Evolutionary conservation across 768 basidiomycete genomes (phyloP).

Genomic region (Strobilomyces echinocephalus): DNA sequence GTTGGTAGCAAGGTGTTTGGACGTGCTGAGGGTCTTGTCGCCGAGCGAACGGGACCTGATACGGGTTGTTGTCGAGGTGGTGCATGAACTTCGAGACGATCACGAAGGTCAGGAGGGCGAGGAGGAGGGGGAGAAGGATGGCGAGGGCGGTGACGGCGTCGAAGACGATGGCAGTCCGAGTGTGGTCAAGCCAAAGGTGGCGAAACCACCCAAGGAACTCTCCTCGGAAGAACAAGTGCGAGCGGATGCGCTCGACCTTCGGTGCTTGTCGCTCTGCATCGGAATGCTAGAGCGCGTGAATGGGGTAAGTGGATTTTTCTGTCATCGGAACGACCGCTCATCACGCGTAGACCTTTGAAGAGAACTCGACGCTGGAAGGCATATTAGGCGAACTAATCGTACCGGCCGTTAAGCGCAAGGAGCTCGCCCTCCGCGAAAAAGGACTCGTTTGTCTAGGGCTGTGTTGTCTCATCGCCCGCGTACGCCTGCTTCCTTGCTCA

Average conservation of each 20-base stretch:
- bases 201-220: slow-evolving; percentile 35
- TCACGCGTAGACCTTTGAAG: slow-evolving; percentile 45
- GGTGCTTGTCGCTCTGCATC: slow-evolving; percentile 72
- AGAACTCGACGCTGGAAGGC: slow-evolving; percentile 68
- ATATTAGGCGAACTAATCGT: slow-evolving; percentile 78
- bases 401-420: slow-evolving; percentile 86
- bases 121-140: slow-evolving; percentile 33
- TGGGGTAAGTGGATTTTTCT: slow-evolving; percentile 47
- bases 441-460: slow-evolving; percentile 68
- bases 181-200: slow-evolving; percentile 8
- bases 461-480: slow-evolving; percentile 68
- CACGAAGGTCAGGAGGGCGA: slow-evolving; percentile 37
- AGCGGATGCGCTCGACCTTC: slow-evolving; percentile 62
- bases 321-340: neutral
- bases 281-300: slow-evolving; percentile 86
- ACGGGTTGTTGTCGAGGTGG: slow-evolving; percentile 81
- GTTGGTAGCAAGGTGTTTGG: slow-evolving; percentile 72
- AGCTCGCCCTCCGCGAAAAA: slow-evolving; percentile 58
- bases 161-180: slow-evolving; percentile 8
- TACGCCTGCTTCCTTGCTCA: neutral
- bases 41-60: slow-evolving; percentile 80
- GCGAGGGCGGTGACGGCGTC: slow-evolving; percentile 3
- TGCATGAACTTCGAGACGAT: slow-evolving; percentile 66
- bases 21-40: slow-evolving; percentile 72
- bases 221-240: slow-evolving; percentile 55